Evolutionary conservation across 2,329 filamentous ascomycete genomes (phyloP), one percentile per base, ranked within the genome.

Genomic region (Arthrobotrys conoides): DNA sequence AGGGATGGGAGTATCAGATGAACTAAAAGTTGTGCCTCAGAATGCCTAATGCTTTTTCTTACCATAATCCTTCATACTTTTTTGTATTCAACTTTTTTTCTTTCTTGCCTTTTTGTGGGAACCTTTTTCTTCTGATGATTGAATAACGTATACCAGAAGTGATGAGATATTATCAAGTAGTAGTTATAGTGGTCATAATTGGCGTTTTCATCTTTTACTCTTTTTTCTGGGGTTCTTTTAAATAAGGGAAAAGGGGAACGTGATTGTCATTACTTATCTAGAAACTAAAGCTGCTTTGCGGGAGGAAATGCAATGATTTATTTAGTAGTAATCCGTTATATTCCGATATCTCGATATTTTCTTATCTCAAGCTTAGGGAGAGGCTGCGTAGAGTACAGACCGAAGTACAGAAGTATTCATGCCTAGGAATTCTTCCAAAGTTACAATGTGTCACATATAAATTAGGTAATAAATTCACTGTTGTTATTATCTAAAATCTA

Each of bases 1-100:
- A 91, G 81, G 96, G 95, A 80, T 97, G 92, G 86, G 91, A 97
- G 84, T 89, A 90, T 81, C 88, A 94, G 85, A 81, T 81, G 66
- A 63, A 72, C 57, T 57, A 61, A 61, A 48, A 61, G 36, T 46
- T 48, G 24, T 44, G 18, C 12, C 30, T 22, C 6, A 36, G 24
- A 27, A 14, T 20, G 20, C 6, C 33, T 30, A 30, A 16, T 38
- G 4, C 22, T 57, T 44, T 51, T 41, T 36, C 5, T 53, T 57
- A 27, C 44, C 44, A 46, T 8, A 33, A 59, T 10, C 27, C 18
- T 36, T n/a, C 12, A 9, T 41, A 41, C 38, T 12, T 9, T n/a
- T 41, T 22, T 16, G n/a, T 16, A 16, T 1, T 46, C 30, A n/a
- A 1, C 8, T 41, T 46, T 44, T 38, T 69, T 24, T 8, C 6